phyloP scores from a whole-genome alignment of 208 protist species.

The Lotmaria passim region DNA sequence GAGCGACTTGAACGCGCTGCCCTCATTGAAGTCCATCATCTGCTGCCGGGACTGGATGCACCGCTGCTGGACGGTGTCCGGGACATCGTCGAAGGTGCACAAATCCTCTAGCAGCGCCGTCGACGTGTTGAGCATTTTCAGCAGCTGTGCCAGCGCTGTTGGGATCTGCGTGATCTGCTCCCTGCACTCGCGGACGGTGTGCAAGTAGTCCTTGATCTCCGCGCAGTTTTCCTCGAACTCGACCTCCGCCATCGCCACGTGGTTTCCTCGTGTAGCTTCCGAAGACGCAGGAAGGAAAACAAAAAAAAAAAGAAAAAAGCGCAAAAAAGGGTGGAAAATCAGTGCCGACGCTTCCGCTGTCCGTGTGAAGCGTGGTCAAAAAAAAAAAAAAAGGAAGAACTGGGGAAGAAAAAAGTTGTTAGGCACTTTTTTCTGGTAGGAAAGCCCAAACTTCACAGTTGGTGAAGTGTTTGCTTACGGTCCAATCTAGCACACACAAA shows the following conservation, averaged over 20 bases:
- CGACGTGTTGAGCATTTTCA: slow-evolving; percentile 12
- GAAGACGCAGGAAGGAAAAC: not conserved
- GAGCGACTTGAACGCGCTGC: slow-evolving; percentile 3
- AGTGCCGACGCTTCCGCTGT: not conserved
- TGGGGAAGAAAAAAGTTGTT: not conserved
- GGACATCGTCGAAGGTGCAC: slow-evolving; percentile 11
- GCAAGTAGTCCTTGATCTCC: slow-evolving; percentile 17
- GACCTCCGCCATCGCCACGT: not conserved
- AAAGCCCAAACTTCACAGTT: too few relatives aligned
- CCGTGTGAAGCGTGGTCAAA: not conserved
- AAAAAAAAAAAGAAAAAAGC: not conserved
- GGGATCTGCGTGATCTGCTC: slow-evolving; percentile 13
- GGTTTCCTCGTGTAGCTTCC: not conserved
- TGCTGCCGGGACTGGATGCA: slow-evolving; percentile 11
- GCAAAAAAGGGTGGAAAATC: not conserved
- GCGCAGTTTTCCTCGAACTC: slow-evolving; percentile 19
- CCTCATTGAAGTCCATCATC: slow-evolving; percentile 18
- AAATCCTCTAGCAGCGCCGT: slow-evolving; percentile 18
- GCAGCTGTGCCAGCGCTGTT: slow-evolving; percentile 1
- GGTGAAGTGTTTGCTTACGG: too few relatives aligned
- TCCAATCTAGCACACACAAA: too few relatives aligned
- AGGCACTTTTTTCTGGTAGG: not conserved
- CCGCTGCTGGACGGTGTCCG: slow-evolving; percentile 5
- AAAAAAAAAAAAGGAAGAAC: not conserved
- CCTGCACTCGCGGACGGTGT: slow-evolving; percentile 13